Evolutionary conservation across 129 eudicot species (phyloP), one percentile per base, ranked within the genome.

Genomic region (Saposhnikovia divaricata): DNA sequence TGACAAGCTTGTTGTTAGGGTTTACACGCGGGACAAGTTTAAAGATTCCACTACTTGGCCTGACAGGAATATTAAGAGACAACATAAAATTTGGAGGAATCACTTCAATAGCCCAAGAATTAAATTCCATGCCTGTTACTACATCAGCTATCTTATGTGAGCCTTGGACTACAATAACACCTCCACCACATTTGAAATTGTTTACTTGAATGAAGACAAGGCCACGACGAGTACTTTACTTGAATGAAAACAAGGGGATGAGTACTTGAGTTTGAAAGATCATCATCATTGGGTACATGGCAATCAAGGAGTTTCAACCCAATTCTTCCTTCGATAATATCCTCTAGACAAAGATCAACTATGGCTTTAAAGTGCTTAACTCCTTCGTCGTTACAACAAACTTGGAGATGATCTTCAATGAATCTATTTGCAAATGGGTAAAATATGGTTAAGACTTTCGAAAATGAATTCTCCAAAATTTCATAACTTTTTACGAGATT

Each of bases 301-400:
- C 34, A 31, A 25, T 77, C 47, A 14, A 79, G 37, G 1, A 47
- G 31, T 7, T 80, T 78, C 25, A 70, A 4, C 27, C 28, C 70
- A 3, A 25, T 15, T 28, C 53, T 44, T 55, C 61, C 63, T 19
- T 70, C 38, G 5, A 84, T 47, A 57, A 84, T 63, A 4, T 40
- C 79, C 12, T 61, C 40, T 3, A 84, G 72, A 8, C 65, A 2
- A 5, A 42, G 59, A 40, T n/a, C 28, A 4, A 77, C 84, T 71
- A 37, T 59, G 42, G 87, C 75, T 70, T 70, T 70, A 34, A 34
- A 3, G 37, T 39, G 69, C 39, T 34, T 38, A 13, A 77, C 76
- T 25, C 87, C 87, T 42, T 80, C 42, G 76, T 80, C 84, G 40
- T 78, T 80, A 23, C 87, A 84, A 59, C 80, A 69, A 46, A 80